Base-by-base conservation (phyloP, 2,329 filamentous ascomycete genomes). In the Cephalotrichum gorgonifer region DNA sequence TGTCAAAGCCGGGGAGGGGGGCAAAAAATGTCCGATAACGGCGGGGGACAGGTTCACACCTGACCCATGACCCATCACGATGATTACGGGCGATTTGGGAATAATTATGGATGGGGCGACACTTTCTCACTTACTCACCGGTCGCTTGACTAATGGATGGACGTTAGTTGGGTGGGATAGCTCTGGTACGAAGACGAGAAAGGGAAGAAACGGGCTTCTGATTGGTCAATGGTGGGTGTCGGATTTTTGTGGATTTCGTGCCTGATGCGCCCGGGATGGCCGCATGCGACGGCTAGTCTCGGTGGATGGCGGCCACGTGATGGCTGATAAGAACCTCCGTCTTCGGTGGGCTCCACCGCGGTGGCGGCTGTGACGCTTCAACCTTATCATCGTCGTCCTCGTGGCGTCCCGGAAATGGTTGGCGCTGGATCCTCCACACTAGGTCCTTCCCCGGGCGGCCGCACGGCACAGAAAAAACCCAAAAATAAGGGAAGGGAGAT, bases 341-440 rank as follows among this genome's bases (percentile, higher is more conserved):
- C 17, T 9, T 22, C 35, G 35, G 30, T 15, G 11, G 30, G 35
- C 17, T 30, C n/a, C n/a, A 7, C 22, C 17, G 20, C 35, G 35
- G 35, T 39, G 35, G 35, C 35, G 28, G 28, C 33, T 47, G 15
- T 47, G 44, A 47, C 44, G 44, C 44, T 35, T 26, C 44, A 47
- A 47, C 44, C 44, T 47, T 47, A 47, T 47, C 44, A 47, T 47
- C 44, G 41, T 33, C 2, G 31, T 20, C 25, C 12, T 23, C 39
- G 39, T 43, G 23, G 27, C 42, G 22, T 26, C 27, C 30, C 42
- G 25, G 42, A 15, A 26, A 27, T 44, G 25, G 42, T 26, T 26
- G 33, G 15, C 20, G n/a, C 20, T 26, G 28, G 26, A n/a, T 31
- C 44, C 30, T 14, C 8, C 27, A 33, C 28, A 15, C n/a, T n/a